A percentile compares a stretch with the other conserved stretches of the same genome.
phyloP scores from a whole-genome alignment of 1,284 basidiomycete species.

The Marasmius oreades region DNA sequence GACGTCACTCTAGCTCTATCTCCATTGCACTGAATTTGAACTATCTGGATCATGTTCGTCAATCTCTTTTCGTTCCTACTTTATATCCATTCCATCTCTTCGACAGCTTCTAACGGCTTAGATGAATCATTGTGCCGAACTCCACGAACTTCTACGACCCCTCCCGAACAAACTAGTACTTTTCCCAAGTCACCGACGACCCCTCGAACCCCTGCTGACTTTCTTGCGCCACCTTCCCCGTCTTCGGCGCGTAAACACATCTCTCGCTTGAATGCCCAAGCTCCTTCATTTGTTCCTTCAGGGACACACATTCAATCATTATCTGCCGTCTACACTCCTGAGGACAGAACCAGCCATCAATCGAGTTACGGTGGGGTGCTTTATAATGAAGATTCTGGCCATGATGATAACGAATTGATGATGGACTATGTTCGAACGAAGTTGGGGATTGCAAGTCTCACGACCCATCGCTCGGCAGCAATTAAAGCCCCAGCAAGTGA shows the following conservation, averaged over 20 bases:
- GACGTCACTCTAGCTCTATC: slow-evolving; percentile 52
- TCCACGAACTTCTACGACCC: slow-evolving; percentile 28
- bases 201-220: slow-evolving; percentile 32
- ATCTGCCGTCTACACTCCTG: background rate
- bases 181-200: slow-evolving; percentile 23
- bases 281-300: slow-evolving; percentile 36
- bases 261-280: slow-evolving; percentile 31
- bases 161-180: slow-evolving; percentile 10
- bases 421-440: slow-evolving; percentile 60
- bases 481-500: slow-evolving; percentile 16
- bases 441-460: slow-evolving; percentile 47
- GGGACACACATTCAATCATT: slow-evolving; percentile 1
- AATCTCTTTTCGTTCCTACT: background rate
- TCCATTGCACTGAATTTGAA: slow-evolving; percentile 68
- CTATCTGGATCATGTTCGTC: background rate
- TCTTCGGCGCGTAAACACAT: slow-evolving; percentile 15
- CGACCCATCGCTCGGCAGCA: slow-evolving; percentile 26
- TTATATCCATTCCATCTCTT: background rate
- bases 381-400: background rate
- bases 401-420: slow-evolving; percentile 54
- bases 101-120: background rate
- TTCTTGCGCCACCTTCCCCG: slow-evolving; percentile 23
- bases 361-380: background rate
- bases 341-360: slow-evolving; percentile 2
- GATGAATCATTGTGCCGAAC: slow-evolving; percentile 13